Evolutionary conservation across 2,329 filamentous ascomycete genomes (phyloP).

Genomic region (Colletotrichum sp.): DNA sequence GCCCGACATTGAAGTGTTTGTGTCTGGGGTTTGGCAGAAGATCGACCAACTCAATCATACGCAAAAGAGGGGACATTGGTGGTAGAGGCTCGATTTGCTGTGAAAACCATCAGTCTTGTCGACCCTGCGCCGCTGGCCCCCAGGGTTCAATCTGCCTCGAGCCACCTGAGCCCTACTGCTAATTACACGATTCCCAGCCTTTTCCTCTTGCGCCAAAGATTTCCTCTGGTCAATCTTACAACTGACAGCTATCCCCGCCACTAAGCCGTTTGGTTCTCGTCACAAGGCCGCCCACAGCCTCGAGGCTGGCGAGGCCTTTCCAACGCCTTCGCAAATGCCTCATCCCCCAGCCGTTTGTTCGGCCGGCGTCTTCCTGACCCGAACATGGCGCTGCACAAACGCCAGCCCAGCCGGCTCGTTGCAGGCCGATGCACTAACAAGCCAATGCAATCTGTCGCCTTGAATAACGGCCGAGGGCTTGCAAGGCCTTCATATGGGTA

Average conservation of each 20-base stretch:
- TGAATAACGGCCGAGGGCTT: background rate
- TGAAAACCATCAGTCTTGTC: background rate
- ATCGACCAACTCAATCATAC: background rate
- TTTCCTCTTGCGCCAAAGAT: background rate
- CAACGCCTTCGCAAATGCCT: background rate
- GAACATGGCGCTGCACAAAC: background rate
- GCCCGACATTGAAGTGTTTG: background rate
- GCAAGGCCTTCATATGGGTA: background rate
- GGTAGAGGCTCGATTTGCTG: background rate
- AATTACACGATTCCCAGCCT: conserved; percentile 6
- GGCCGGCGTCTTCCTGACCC: background rate
- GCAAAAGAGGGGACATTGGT: background rate
- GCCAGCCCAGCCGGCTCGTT: background rate
- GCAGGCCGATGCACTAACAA: background rate
- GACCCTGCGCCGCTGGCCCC: background rate
- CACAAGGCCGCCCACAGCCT: background rate
- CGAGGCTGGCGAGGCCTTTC: background rate
- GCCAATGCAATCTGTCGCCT: background rate
- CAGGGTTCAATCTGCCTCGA: background rate
- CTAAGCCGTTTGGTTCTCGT: background rate
- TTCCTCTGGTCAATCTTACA: background rate
- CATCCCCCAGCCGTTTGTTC: background rate
- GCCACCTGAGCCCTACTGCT: conserved; percentile 7
- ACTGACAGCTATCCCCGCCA: background rate
- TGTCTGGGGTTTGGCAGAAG: background rate